phyloP scores from a whole-genome alignment of 1,139 yeast species.

The Pichia inconspicua region DNA sequence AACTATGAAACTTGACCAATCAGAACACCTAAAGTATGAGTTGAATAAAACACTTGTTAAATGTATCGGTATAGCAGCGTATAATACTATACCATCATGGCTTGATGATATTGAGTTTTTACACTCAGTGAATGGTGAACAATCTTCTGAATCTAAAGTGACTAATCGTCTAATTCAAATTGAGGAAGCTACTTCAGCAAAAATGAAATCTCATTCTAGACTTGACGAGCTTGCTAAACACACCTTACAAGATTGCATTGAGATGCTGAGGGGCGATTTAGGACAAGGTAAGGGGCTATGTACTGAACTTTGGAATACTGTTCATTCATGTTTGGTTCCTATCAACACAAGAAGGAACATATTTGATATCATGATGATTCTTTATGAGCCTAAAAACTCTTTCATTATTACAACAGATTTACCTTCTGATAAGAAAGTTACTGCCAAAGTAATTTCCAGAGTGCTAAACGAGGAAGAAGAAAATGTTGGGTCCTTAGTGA shows the following conservation, averaged over 20 bases:
- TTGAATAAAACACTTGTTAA: constrained; percentile 42
- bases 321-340: constrained; percentile 54
- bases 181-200: constrained; percentile 36
- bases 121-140: constrained; percentile 2
- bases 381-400: constrained; percentile 58
- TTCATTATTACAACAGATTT: constrained; percentile 53
- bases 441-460: constrained; percentile 43
- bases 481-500: constrained; percentile 9
- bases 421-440: constrained; percentile 63
- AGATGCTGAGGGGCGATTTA: constrained; percentile 57
- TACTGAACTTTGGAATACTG: constrained; percentile 57
- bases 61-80: constrained; percentile 61
- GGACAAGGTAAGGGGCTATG: constrained; percentile 57
- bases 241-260: constrained; percentile 57
- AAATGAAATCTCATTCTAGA: constrained; percentile 37
- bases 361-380: constrained; percentile 56
- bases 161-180: constrained; percentile 39
- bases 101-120: constrained; percentile 56
- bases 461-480: constrained; percentile 28
- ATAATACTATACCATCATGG: constrained; percentile 48
- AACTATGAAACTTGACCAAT: constrained; percentile 48
- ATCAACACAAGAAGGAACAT: constrained; percentile 55
- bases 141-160: neutral
- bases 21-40: constrained; percentile 44
- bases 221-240: constrained; percentile 41